Percentiles rank a stretch among this genome's conserved stretches.
These are phyloP conservation scores for Amphirosellinia nigrospora DNA, from an alignment of 495 filamentous ascomycete species.

Conservation along the genomic window DNA sequence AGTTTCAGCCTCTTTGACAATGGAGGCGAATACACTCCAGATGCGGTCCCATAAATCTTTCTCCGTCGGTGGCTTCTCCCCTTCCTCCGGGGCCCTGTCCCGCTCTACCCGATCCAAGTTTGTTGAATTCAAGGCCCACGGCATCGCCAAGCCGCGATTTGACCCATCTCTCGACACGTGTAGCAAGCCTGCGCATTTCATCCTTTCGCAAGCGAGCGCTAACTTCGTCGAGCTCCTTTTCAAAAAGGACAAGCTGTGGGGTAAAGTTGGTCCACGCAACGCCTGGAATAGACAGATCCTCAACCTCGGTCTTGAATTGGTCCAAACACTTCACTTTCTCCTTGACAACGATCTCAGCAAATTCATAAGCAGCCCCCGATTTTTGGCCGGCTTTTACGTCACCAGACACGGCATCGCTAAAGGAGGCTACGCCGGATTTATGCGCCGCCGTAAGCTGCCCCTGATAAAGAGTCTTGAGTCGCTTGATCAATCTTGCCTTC, in stretches of 20 bases:
- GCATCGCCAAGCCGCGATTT: conserved; percentile 83
- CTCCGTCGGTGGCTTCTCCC: conserved; percentile 73
- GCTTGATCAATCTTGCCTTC: conserved; percentile 82
- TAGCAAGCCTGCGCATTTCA: conserved; percentile 92
- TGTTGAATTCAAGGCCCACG: conserved; percentile 92
- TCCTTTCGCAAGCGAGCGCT: conserved; percentile 83
- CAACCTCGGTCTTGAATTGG: conserved; percentile 77
- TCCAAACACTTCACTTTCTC: conserved; percentile 78
- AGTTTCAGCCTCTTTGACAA: conserved; percentile 83
- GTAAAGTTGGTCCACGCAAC: conserved; percentile 78
- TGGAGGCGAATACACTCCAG: conserved; percentile 83
- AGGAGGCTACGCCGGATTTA: conserved; percentile 84
- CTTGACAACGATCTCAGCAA: conserved; percentile 87
- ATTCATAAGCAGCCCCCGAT: conserved; percentile 86
- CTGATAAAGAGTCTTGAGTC: conserved; percentile 86
- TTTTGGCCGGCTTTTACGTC: conserved; percentile 90
- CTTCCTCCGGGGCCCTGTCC: conserved; percentile 81
- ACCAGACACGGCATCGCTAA: conserved; percentile 79
- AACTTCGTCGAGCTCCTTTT: conserved; percentile 87
- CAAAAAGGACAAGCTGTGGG: conserved; percentile 59
- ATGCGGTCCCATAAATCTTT: conserved; percentile 95
- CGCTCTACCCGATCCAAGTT: conserved; percentile 82
- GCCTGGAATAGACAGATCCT: conserved; percentile 73
- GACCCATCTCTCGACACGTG: conserved; percentile 90
- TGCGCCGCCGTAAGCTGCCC: conserved; percentile 86